These are phyloP conservation scores for Penicillium cosmopolitanum DNA, from an alignment of 495 filamentous ascomycete genomes.

Conservation along the genomic window DNA sequence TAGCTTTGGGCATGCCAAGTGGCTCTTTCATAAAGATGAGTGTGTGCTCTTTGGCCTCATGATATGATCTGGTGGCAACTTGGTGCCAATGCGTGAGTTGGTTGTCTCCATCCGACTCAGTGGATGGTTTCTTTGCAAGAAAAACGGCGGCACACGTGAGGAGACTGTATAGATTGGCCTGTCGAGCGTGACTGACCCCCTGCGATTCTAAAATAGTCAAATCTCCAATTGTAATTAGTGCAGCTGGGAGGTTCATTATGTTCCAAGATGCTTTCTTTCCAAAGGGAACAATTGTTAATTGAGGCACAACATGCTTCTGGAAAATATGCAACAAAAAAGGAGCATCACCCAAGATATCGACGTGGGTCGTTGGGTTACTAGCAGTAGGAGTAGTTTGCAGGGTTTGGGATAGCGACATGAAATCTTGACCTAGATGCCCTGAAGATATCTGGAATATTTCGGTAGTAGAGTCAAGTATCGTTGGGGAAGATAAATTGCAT, in stretches of 20 bases:
- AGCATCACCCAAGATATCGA: slow-evolving; percentile 23
- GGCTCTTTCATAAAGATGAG: not conserved
- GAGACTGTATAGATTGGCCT: slow-evolving; percentile 29
- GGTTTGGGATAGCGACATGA: not conserved
- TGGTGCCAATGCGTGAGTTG: not conserved
- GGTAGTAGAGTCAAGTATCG: not conserved
- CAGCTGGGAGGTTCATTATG: slow-evolving; percentile 27
- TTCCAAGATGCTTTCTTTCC: slow-evolving; percentile 30
- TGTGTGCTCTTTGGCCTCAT: slow-evolving; percentile 26
- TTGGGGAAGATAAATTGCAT: not conserved
- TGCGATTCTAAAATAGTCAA: slow-evolving; percentile 28
- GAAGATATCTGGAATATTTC: not conserved
- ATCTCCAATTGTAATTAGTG: slow-evolving; percentile 28
- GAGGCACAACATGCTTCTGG: slow-evolving; percentile 27
- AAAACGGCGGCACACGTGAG: slow-evolving; percentile 29
- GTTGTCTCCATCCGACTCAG: slow-evolving; percentile 12
- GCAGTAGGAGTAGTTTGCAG: not conserved
- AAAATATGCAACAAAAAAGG: slow-evolving; percentile 31
- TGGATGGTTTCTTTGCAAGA: slow-evolving; percentile 16
- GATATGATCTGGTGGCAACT: slow-evolving; percentile 5
- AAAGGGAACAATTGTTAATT: slow-evolving; percentile 27
- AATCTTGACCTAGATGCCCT: not conserved
- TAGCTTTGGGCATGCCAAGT: slow-evolving; percentile 9
- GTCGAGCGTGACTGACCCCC: slow-evolving; percentile 28
- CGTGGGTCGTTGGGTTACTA: not conserved